Evolutionary conservation across 176 grass and related monocot species (phyloP), one percentile per base, ranked within the genome.

Genomic region (Musa itinerans): DNA sequence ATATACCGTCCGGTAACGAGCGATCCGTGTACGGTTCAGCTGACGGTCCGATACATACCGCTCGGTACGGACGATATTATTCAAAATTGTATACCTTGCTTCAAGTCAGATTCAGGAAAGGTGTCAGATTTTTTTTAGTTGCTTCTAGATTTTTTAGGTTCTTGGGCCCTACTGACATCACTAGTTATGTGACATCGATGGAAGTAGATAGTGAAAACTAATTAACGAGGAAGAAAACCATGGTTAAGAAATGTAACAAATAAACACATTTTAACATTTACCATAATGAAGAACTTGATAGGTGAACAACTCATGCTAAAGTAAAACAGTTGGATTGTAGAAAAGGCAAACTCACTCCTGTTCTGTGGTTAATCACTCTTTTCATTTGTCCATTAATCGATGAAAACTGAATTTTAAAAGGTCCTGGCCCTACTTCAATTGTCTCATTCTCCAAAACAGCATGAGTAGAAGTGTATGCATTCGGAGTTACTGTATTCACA

Each of bases 331-430:
- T 20, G 50, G 10, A 29, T 10, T 27, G 20, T 7, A 16, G 19
- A 27, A 53, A 24, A 65, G 74, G 61, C 54, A 54, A 23, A 85
- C 84, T 92, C 63, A 96, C 92, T 83, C 81, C 89, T 78, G 92
- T 81, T 43, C 75, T 52, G 80, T 88, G 81, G 81, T 90, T 90
- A 75, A 54, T 77, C 55, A 96, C 85, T 74, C 85, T 80, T 26
- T 86, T 79, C 2, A 96, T 83, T 79, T 96, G 87, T 84, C 92
- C 89, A 71, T 87, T 82, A 69, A 57, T 54, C 73, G 81, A 85
- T 57, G 92, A 96, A 81, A 86, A 96, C 14, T 79, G 84, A 81
- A 96, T 86, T 83, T 89, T 96, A 67, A 96, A 85, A 83, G 85
- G 79, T 43, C 92, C 92, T 76, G 87, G 85, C 57, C 92, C 92